Base-by-base conservation (phyloP, 768 basidiomycete genomes). In the Collybiopsis luxurians region DNA sequence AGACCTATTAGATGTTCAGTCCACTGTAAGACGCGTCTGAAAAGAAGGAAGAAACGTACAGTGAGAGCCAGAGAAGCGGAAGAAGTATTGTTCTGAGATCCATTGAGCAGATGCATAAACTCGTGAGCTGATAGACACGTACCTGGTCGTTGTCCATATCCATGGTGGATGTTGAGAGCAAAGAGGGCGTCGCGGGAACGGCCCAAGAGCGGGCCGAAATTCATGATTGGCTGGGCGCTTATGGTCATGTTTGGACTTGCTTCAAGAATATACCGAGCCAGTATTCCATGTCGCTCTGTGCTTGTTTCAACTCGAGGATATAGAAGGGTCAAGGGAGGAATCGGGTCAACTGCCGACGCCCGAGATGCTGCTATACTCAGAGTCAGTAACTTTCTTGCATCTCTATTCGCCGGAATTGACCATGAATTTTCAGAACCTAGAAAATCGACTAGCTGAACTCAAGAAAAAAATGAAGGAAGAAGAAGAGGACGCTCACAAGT, bases 1-100 rank as follows among this genome's bases (percentile, higher is more conserved):
- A 64, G 38, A 65, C 39, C 19, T 36, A 36, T 36, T 31, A n/a
- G n/a, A 19, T 3, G 12, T 23, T 51, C 50, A 36, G 31, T 13
- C 19, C 5, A 36, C 21, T 12, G 15, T 6, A 27, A 34, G 31
- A 34, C 31, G 31, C 31, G 31, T 34, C 31, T 6, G 13, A 34
- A 34, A 34, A 34, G 31, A 6, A 34, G 13, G 13, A 34, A 34
- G 6, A 13, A 13, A 34, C 31, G 31, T 6, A 34, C 31, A 34
- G 5, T 34, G 6, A 34, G 31, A 13, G 31, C 13, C 13, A n/a
- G n/a, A n/a, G 31, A 34, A 13, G 13, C 31, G 31, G 13, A 13
- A 34, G 31, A 34, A 5, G 31, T 5, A 34, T 5, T 34, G 31
- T 49, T 21, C 48, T 49, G 21, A 13, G 48, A 21, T 11, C 11